Evolutionary conservation across 805 yeast species (phyloP), one percentile per base, ranked within the genome.

Genomic region (Komagataella pseudopastoris): DNA sequence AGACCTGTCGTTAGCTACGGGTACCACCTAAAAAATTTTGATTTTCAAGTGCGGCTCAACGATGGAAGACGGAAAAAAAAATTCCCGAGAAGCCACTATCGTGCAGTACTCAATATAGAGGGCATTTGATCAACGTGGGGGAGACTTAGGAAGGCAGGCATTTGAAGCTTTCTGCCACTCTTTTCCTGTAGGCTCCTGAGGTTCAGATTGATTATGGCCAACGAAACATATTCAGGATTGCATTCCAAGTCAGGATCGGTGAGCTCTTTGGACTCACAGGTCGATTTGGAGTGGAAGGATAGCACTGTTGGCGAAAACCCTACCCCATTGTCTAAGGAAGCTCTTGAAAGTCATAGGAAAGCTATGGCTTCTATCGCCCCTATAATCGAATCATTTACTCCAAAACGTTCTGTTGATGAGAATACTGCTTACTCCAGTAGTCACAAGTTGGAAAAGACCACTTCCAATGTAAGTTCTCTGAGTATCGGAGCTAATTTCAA

Each of bases 281-380:
- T 30, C 14, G 39, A 30, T 8, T 30, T 30, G 39, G 39, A 30
- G 39, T 30, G 39, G 39, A 30, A 30, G 39, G 39, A 30, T 30
- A 30, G 5, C 14, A 30, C 39, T 4, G 39, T 30, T 10, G 39
- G 39, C 39, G 39, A 30, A 14, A 30, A 30, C 12, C 39, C 39
- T 30, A 30, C 39, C 12, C 47, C 52, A 30, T 49, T 67, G 8
- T 64, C 69, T 7, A 53, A 61, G 20, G 67, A 64, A 39, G 58
- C 69, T 1, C 50, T 66, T 24, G 66, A 60, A 18, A 63, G 62
- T 45, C 71, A 66, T 36, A 72, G 72, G 58, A 78, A 72, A 55
- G 91, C 91, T 10, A 81, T 85, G 71, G 90, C 87, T 8, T 76
- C 88, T 0, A 79, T 85, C 47, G 91, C 91, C 0, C 93, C 95